Conservation (phyloP, 2,329 filamentous ascomycete genomes). For the Fusarium protoensiforme region DNA sequence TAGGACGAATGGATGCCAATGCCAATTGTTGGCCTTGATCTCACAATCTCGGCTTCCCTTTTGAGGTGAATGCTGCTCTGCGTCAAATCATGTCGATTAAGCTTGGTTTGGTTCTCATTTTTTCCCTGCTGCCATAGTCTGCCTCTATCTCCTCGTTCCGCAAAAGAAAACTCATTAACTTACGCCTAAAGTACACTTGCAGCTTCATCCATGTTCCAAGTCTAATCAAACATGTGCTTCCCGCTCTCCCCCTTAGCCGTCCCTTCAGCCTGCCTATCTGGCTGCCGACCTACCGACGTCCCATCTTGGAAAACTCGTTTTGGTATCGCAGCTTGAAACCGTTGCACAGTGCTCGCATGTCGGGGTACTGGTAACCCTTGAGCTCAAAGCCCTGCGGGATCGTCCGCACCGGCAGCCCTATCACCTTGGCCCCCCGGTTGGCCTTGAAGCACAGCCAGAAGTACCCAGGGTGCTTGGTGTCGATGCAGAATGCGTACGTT, state of each 20-base stretch:
- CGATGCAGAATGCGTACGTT: constrained; percentile 95
- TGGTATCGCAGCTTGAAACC: constrained; percentile 90
- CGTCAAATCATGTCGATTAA: constrained; percentile 30
- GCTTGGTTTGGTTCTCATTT: constrained; percentile 13
- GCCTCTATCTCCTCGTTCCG: constrained; percentile 22
- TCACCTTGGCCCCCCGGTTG: constrained; percentile 76
- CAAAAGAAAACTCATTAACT: constrained; percentile 23
- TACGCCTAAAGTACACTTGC: constrained; percentile 31
- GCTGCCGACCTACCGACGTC: constrained; percentile 40
- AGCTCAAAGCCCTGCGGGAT: constrained; percentile 95
- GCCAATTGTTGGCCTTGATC: not conserved
- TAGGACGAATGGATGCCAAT: not conserved
- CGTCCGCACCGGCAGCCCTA: constrained; percentile 87
- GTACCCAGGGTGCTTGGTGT: constrained; percentile 91
- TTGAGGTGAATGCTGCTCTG: not conserved
- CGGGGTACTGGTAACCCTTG: constrained; percentile 87
- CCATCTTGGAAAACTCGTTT: constrained; percentile 73
- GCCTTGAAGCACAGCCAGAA: constrained; percentile 98
- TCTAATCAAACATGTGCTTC: constrained; percentile 26
- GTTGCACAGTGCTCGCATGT: constrained; percentile 95
- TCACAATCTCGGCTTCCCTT: not conserved
- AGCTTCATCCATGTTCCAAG: constrained; percentile 20
- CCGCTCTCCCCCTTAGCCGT: not conserved
- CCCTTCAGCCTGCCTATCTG: not conserved
- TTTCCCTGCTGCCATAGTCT: constrained; percentile 2